Conservation (phyloP, 2,329 filamentous ascomycete species). For the Fusarium sp. region DNA sequence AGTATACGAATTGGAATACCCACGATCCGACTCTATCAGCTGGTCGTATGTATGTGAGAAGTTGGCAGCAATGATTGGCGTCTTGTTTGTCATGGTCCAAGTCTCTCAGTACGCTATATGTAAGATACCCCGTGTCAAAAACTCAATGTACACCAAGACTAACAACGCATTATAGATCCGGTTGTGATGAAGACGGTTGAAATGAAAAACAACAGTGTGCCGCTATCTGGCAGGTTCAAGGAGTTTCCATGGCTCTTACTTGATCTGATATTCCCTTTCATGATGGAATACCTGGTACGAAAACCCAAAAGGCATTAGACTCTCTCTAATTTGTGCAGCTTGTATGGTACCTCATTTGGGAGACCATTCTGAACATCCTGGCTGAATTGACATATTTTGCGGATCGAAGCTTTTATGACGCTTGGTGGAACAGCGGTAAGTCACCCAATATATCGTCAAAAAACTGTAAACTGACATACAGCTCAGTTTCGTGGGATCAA, state of each 20-base stretch:
- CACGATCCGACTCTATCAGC: slow-evolving; percentile 73
- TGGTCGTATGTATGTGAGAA: slow-evolving; percentile 83
- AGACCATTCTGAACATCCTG: slow-evolving; percentile 77
- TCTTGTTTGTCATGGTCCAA: slow-evolving; percentile 82
- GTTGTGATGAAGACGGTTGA: slow-evolving; percentile 73
- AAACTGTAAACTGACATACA: slow-evolving; percentile 8
- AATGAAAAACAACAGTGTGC: slow-evolving; percentile 74
- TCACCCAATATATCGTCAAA: not conserved
- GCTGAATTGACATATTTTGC: slow-evolving; percentile 82
- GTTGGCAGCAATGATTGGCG: slow-evolving; percentile 73
- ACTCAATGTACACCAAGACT: not conserved
- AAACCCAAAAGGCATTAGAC: not conserved
- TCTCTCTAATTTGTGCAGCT: slow-evolving; percentile 54
- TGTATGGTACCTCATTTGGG: slow-evolving; percentile 86
- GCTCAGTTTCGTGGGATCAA: slow-evolving; percentile 73
- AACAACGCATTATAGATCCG: slow-evolving; percentile 60
- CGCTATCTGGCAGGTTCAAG: slow-evolving; percentile 68
- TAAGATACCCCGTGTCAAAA: slow-evolving; percentile 30
- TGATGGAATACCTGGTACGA: slow-evolving; percentile 76
- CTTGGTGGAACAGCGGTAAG: slow-evolving; percentile 71
- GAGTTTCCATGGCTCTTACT: slow-evolving; percentile 80
- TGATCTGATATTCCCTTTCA: slow-evolving; percentile 80
- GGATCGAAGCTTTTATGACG: slow-evolving; percentile 76
- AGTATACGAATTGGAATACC: slow-evolving; percentile 83
- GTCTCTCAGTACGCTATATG: slow-evolving; percentile 80